These are phyloP conservation scores for Dendrocalamus sinicus DNA, from an alignment of 176 grass and related monocot genomes.

Conservation along the genomic window DNA sequence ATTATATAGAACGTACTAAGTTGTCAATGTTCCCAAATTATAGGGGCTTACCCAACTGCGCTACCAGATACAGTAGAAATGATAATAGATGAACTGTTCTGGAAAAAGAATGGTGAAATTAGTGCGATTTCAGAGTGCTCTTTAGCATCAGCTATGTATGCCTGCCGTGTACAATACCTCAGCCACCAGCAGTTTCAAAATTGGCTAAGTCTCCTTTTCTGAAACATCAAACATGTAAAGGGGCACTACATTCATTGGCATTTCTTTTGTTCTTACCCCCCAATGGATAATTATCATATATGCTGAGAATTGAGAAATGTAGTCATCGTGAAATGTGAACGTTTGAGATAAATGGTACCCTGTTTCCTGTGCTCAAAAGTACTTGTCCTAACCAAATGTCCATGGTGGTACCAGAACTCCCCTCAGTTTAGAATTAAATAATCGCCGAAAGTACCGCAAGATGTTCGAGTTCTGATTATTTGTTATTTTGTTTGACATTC, in stretches of 20 bases:
- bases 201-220: neutral
- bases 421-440: neutral
- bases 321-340: neutral
- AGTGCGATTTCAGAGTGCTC: neutral
- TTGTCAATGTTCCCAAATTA: neutral
- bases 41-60: neutral
- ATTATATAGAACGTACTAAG: conserved; percentile 63
- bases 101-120: neutral
- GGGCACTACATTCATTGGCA: neutral
- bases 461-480: neutral
- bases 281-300: neutral
- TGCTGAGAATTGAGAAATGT: neutral
- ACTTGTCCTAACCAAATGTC: neutral
- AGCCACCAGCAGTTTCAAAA: neutral
- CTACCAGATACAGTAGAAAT: neutral
- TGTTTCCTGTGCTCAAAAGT: neutral
- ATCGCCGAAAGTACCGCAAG: neutral
- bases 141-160: neutral
- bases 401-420: too few species aligned
- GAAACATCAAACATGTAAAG: conserved; percentile 38
- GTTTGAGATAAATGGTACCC: neutral
- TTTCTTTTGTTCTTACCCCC: neutral
- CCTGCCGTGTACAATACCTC: neutral
- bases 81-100: neutral
- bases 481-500: neutral